Evolutionary conservation across 495 filamentous ascomycete genomes (phyloP).

Genomic region (Aspergillus sclerotiicarbonarius): DNA sequence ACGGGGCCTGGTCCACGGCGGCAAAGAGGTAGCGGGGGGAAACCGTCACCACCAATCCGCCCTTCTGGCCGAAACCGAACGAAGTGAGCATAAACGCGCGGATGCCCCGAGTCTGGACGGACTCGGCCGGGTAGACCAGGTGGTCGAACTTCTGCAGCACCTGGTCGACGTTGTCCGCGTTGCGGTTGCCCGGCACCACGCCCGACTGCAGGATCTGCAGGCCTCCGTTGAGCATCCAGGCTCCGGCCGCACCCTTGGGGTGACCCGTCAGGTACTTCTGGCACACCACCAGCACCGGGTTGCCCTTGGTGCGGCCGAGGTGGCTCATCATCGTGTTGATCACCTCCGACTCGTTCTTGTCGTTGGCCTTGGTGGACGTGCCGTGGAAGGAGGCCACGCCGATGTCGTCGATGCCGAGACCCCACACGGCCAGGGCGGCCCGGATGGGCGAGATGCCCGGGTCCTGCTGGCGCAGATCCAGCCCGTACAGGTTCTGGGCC

Average conservation of each 20-base stretch:
- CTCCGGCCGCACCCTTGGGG: conserved; percentile 96
- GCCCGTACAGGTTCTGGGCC: conserved; percentile 47
- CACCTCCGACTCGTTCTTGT: conserved; percentile 97
- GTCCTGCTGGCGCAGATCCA: neutral
- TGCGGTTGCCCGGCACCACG: conserved; percentile 93
- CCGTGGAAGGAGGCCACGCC: conserved; percentile 95
- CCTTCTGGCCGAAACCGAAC: conserved; percentile 98
- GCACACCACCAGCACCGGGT: conserved; percentile 92
- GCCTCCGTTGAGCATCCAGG: conserved; percentile 98
- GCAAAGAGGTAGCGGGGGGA: conserved; percentile 93
- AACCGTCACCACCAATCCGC: conserved; percentile 90
- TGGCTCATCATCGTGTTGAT: conserved; percentile 92
- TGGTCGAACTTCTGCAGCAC: conserved; percentile 84
- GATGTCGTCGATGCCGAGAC: conserved; percentile 91
- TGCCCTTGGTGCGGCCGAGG: conserved; percentile 89
- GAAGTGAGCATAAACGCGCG: conserved; percentile 97
- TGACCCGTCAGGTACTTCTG: conserved; percentile 98
- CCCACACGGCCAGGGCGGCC: conserved; percentile 96
- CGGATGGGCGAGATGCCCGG: conserved; percentile 58
- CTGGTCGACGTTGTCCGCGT: conserved; percentile 93
- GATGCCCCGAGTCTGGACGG: conserved; percentile 43
- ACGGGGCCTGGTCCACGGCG: conserved; percentile 51
- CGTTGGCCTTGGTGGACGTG: conserved; percentile 94
- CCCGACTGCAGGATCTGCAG: conserved; percentile 89
- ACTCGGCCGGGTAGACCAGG: conserved; percentile 95